Conservation (phyloP, 2,329 filamentous ascomycete genomes). For the Xylaria sp. region DNA sequence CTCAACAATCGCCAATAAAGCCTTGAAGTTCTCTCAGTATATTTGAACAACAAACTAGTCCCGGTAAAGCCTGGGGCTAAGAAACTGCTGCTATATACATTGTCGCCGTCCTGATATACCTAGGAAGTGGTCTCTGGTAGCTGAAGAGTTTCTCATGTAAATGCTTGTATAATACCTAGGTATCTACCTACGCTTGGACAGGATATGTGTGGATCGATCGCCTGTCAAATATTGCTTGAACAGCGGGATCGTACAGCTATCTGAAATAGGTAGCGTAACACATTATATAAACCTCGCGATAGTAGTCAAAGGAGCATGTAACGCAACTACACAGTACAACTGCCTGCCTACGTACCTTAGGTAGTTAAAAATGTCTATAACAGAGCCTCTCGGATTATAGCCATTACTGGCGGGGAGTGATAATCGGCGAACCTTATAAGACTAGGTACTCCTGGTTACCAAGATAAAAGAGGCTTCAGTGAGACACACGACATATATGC, state of each 20-base stretch:
- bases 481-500: constrained; percentile 8
- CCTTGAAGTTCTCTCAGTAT: constrained; percentile 33
- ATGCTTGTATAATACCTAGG: constrained; percentile 35
- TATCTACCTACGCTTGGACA: neutral
- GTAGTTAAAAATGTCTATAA: neutral
- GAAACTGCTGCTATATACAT: constrained; percentile 9
- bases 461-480: neutral
- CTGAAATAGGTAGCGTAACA: neutral
- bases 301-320: neutral
- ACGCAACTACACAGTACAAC: neutral
- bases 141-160: constrained; percentile 33
- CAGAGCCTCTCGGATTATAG: no score
- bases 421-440: neutral
- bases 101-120: constrained; percentile 16
- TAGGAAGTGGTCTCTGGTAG: constrained; percentile 4
- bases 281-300: neutral
- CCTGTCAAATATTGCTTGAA: constrained; percentile 9
- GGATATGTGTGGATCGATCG: constrained; percentile 7
- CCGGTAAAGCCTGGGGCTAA: neutral
- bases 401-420: neutral
- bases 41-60: neutral
- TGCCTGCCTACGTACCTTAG: neutral
- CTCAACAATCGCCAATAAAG: constrained; percentile 40
- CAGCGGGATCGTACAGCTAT: constrained; percentile 17
- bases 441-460: no score